A percentile compares a stretch with the other conserved stretches of the same genome.
Conservation (phyloP, 129 eudicot species). For the Lonicera japonica region DNA sequence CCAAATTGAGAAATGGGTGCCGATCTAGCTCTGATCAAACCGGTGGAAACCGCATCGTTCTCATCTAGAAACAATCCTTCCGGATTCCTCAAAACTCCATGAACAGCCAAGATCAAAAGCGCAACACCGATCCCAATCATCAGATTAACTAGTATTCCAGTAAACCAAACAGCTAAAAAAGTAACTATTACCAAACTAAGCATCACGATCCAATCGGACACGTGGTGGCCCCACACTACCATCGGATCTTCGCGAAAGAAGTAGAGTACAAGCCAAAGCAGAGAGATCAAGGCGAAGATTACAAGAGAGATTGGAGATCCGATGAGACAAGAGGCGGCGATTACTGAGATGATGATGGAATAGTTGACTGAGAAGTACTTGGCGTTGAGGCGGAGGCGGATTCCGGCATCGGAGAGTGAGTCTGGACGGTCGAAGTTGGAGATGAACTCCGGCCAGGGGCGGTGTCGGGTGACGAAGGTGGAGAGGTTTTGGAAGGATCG, state of each 20-base stretch:
- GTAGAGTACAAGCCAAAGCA: slow-evolving; percentile 50
- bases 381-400: slow-evolving; percentile 43
- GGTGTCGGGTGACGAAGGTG: slow-evolving; percentile 45
- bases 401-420: slow-evolving; percentile 28
- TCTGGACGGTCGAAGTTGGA: slow-evolving; percentile 39
- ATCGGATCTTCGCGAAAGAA: slow-evolving; percentile 73
- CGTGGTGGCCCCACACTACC: slow-evolving; percentile 43
- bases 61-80: slow-evolving; percentile 57
- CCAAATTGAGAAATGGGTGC: slow-evolving; percentile 8
- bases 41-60: slow-evolving; percentile 40
- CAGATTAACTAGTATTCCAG: slow-evolving; percentile 25
- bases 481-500: slow-evolving; percentile 66
- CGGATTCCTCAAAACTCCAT: slow-evolving; percentile 49
- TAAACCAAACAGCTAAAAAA: slow-evolving; percentile 27
- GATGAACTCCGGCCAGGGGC: slow-evolving; percentile 78
- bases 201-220: slow-evolving; percentile 41
- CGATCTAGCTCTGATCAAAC: slow-evolving; percentile 34
- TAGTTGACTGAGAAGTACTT: slow-evolving; percentile 57
- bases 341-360: slow-evolving; percentile 36
- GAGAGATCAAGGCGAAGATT: slow-evolving; percentile 14
- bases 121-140: slow-evolving; percentile 47
- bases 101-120: slow-evolving; percentile 30
- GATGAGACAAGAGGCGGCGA: slow-evolving; percentile 43
- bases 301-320: slow-evolving; percentile 37
- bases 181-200: slow-evolving; percentile 27